Percentiles rank a stretch among this genome's conserved stretches.
phyloP scores from a whole-genome alignment of 2,329 filamentous ascomycete genomes.

The Hypoxylon sp. region DNA sequence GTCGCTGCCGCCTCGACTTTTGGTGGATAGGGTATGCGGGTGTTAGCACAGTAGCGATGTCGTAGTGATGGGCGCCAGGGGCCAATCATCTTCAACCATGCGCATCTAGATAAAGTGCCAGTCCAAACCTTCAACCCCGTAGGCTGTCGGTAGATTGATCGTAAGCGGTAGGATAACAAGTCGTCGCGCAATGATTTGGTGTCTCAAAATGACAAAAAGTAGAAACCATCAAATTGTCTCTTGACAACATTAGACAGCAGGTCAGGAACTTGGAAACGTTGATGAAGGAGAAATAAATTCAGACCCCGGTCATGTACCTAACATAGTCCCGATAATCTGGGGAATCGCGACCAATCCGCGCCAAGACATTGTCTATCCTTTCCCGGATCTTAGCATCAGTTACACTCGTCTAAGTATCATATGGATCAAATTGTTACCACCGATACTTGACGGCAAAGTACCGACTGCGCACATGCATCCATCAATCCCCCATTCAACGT shows the following conservation, averaged over 20 bases:
- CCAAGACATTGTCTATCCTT: conserved; percentile 39
- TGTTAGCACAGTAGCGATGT: conserved; percentile 43
- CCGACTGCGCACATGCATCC: conserved; percentile 18
- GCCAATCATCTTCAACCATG: conserved; percentile 49
- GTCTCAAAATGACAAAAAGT: background rate
- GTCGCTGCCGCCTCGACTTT: conserved; percentile 32
- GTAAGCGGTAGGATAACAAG: background rate
- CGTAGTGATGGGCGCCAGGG: conserved; percentile 43
- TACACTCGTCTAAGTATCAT: conserved; percentile 17
- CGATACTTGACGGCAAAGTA: conserved; percentile 23
- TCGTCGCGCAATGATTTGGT: background rate
- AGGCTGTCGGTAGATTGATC: conserved; percentile 18
- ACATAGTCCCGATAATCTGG: conserved; percentile 43
- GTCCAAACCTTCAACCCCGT: conserved; percentile 22
- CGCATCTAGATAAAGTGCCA: conserved; percentile 33
- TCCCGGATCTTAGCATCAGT: conserved; percentile 21
- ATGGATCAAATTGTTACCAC: background rate
- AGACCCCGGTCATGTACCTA: conserved; percentile 27
- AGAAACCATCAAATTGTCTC: background rate
- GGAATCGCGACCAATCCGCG: conserved; percentile 39
- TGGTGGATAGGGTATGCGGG: conserved; percentile 40
- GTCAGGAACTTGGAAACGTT: conserved; percentile 25
- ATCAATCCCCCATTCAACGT: conserved; percentile 2
- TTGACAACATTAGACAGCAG: background rate
- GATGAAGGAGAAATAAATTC: conserved; percentile 24